Percentiles rank a stretch among this genome's conserved stretches.
Conservation (phyloP, 441 rosid species). For the Hura crepitans region DNA sequence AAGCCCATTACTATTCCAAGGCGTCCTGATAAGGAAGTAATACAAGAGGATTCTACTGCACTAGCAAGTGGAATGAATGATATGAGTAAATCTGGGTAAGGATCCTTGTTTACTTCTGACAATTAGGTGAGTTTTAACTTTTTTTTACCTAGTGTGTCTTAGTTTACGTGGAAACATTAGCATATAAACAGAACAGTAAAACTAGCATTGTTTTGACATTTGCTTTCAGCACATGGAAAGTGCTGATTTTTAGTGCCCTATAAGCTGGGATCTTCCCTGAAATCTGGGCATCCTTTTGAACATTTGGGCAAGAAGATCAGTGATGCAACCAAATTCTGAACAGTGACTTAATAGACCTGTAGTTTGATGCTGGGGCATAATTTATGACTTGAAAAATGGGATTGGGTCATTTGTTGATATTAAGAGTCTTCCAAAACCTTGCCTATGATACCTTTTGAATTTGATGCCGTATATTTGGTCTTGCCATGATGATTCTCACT, state of each 20-base stretch:
- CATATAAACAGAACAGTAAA: background rate
- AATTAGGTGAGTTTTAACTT: background rate
- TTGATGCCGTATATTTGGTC: background rate
- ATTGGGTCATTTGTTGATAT: background rate
- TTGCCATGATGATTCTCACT: background rate
- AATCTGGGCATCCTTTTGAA: background rate
- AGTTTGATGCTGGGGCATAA: background rate
- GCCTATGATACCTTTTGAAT: conserved; percentile 1
- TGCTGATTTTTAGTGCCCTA: background rate
- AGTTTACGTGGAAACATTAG: background rate
- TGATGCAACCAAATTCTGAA: background rate
- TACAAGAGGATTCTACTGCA: conserved; percentile 9
- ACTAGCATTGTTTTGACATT: background rate
- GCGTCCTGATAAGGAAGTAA: conserved; percentile 22
- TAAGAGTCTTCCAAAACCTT: background rate
- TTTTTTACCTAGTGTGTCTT: background rate
- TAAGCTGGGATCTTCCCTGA: background rate
- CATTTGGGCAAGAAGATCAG: background rate
- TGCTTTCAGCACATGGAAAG: background rate
- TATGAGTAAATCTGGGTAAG: conserved; percentile 21
- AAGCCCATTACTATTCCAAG: conserved; percentile 21
- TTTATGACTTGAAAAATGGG: background rate
- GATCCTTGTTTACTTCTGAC: background rate
- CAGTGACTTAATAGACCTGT: background rate
- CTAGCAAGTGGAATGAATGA: conserved; percentile 16